Percentiles rank a stretch among this genome's conserved stretches.
Conservation (phyloP, 805 yeast genomes). For the Monosporozyma yasuniensis region DNA sequence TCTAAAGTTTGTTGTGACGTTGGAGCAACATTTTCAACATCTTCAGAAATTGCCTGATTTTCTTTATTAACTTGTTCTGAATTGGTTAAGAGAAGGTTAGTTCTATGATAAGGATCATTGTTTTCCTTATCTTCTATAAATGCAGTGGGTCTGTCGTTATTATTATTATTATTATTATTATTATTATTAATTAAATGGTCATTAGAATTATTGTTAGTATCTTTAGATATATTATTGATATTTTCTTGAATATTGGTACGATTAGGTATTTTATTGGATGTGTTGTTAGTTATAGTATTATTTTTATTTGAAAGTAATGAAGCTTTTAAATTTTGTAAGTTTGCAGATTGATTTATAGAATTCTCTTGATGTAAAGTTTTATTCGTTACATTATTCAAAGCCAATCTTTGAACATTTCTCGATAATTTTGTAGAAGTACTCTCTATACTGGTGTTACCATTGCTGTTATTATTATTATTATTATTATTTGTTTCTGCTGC, state of each 20-base stretch:
- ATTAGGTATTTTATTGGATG: slow-evolving; percentile 6
- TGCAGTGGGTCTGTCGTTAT: background rate
- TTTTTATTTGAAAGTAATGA: slow-evolving; percentile 12
- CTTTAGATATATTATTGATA: slow-evolving; percentile 2
- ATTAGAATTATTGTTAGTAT: background rate
- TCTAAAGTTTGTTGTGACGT: background rate
- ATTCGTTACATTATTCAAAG: slow-evolving; percentile 30
- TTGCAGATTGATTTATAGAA: slow-evolving; percentile 10
- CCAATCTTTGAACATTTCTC: slow-evolving; percentile 25
- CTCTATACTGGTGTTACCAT: slow-evolving; percentile 1
- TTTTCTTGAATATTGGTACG: slow-evolving; percentile 1
- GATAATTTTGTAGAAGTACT: slow-evolving; percentile 10
- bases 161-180: slow-evolving; percentile 2
- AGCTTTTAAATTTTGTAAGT: slow-evolving; percentile 14
- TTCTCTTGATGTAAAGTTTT: slow-evolving; percentile 23
- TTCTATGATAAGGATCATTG: slow-evolving; percentile 12
- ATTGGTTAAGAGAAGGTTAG: slow-evolving; percentile 7
- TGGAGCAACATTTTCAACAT: background rate
- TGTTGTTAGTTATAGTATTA: slow-evolving; percentile 12
- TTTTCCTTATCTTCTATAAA: slow-evolving; percentile 22
- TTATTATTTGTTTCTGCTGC: background rate
- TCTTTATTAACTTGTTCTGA: background rate
- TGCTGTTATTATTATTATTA: background rate
- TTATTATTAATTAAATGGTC: background rate
- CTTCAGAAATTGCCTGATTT: slow-evolving; percentile 3